Conservation (phyloP, 768 basidiomycete genomes). For the Leucosporidium scottii region DNA sequence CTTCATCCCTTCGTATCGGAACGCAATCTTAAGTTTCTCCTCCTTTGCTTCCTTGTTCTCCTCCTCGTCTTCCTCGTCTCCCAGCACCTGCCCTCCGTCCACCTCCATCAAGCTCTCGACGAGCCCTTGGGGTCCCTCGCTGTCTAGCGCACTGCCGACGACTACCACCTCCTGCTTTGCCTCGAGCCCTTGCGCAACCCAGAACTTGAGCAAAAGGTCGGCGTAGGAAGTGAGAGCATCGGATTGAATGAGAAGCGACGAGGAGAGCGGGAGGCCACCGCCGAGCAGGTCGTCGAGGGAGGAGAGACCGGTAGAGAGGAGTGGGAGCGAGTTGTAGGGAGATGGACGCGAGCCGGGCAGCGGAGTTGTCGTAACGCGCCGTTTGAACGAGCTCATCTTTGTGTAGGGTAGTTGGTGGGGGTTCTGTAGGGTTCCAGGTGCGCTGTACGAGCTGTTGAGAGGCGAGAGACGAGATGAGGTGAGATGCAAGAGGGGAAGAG, state of each 20-base stretch:
- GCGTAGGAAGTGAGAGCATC: slow-evolving; percentile 81
- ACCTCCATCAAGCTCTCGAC: slow-evolving; percentile 66
- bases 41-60: slow-evolving; percentile 39
- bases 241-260: slow-evolving; percentile 66
- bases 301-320: slow-evolving; percentile 73
- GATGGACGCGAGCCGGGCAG: slow-evolving; percentile 41
- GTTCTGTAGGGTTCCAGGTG: neutral
- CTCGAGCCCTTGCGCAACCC: slow-evolving; percentile 75
- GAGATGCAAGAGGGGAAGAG: too few species aligned
- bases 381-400: slow-evolving; percentile 42
- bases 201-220: slow-evolving; percentile 78
- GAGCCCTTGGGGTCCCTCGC: slow-evolving; percentile 51
- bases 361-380: slow-evolving; percentile 30
- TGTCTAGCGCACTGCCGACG: slow-evolving; percentile 47
- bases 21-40: slow-evolving; percentile 84
- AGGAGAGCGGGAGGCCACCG: slow-evolving; percentile 78
- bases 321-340: slow-evolving; percentile 39
- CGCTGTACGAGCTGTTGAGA: too few species aligned
- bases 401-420: neutral
- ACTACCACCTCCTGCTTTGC: slow-evolving; percentile 63
- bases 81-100: slow-evolving; percentile 40
- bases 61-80: slow-evolving; percentile 41
- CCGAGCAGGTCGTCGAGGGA: slow-evolving; percentile 93
- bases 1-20: slow-evolving; percentile 92
- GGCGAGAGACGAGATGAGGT: too few species aligned